Percentiles rank a stretch among this genome's conserved stretches.
Evolutionary conservation across 2,329 filamentous ascomycete species (phyloP).

Genomic region (Periglandula ipomoeae): DNA sequence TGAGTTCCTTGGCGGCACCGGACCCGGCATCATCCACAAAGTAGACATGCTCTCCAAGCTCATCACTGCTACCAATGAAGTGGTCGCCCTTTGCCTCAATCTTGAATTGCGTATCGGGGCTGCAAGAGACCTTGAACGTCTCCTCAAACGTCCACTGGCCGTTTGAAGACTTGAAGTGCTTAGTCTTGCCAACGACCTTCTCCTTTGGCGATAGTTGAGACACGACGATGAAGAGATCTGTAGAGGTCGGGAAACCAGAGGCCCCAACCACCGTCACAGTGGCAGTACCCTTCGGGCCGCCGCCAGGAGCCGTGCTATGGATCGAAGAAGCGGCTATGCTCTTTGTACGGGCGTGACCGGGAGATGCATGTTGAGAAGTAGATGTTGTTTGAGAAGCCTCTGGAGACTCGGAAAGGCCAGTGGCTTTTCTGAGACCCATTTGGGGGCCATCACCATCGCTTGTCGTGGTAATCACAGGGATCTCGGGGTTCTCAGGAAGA

Average conservation of each 20-base stretch:
- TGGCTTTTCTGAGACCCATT: slow-evolving; percentile 32
- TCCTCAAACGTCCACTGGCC: slow-evolving; percentile 66
- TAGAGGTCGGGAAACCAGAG: slow-evolving; percentile 62
- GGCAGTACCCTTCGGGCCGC: slow-evolving; percentile 63
- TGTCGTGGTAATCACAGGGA: slow-evolving; percentile 18
- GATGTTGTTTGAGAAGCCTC: slow-evolving; percentile 16
- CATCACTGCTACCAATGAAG: slow-evolving; percentile 73
- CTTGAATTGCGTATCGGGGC: slow-evolving; percentile 78
- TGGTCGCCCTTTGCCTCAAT: slow-evolving; percentile 78
- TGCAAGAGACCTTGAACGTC: slow-evolving; percentile 67
- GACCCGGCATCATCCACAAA: slow-evolving; percentile 75
- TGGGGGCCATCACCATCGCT: slow-evolving; percentile 27
- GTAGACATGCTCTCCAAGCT: slow-evolving; percentile 78
- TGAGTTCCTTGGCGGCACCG: slow-evolving; percentile 62
- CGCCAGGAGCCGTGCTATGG: slow-evolving; percentile 49
- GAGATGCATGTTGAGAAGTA: slow-evolving; percentile 18
- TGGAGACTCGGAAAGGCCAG: slow-evolving; percentile 25
- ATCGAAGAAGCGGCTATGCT: slow-evolving; percentile 58
- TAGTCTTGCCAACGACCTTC: slow-evolving; percentile 86
- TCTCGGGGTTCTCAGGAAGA: slow-evolving; percentile 30
- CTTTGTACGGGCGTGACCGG: slow-evolving; percentile 40
- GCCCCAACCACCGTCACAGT: slow-evolving; percentile 74
- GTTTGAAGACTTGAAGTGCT: slow-evolving; percentile 66
- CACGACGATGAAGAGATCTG: slow-evolving; percentile 71
- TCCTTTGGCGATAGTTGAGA: slow-evolving; percentile 57